phyloP scores from a whole-genome alignment of 2,329 filamentous ascomycete genomes.

The Alternaria arbusti region DNA sequence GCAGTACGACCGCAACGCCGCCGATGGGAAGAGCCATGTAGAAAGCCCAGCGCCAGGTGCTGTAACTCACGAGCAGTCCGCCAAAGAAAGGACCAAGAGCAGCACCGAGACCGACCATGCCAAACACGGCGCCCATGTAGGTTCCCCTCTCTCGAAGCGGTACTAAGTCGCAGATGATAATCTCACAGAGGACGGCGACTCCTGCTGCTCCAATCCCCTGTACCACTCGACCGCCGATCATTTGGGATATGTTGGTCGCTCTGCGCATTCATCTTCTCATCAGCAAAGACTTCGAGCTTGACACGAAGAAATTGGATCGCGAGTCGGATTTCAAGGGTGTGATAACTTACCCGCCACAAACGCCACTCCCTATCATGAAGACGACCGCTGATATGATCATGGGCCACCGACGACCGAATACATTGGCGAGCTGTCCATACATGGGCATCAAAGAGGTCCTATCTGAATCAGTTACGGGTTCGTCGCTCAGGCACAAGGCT shows the following conservation, averaged over 20 bases:
- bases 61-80: conserved; percentile 18
- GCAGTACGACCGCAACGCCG: background rate
- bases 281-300: background rate
- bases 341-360: background rate
- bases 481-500: background rate
- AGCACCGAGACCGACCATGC: conserved; percentile 10
- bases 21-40: conserved; percentile 36
- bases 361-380: background rate
- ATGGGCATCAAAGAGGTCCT: background rate
- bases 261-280: background rate
- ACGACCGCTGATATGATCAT: background rate
- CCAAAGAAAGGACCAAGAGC: conserved; percentile 24
- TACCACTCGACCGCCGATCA: background rate
- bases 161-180: background rate
- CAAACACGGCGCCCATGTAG: conserved; percentile 33
- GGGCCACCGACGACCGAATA: background rate
- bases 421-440: background rate
- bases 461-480: no score
- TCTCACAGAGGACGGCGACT: background rate
- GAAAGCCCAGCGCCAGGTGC: conserved; percentile 56
- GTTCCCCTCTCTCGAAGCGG: conserved; percentile 30
- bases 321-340: no score
- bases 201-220: background rate
- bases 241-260: background rate
- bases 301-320: background rate